phyloP scores from a whole-genome alignment of 257 asterid species.

The Solanum tarapatanum region DNA sequence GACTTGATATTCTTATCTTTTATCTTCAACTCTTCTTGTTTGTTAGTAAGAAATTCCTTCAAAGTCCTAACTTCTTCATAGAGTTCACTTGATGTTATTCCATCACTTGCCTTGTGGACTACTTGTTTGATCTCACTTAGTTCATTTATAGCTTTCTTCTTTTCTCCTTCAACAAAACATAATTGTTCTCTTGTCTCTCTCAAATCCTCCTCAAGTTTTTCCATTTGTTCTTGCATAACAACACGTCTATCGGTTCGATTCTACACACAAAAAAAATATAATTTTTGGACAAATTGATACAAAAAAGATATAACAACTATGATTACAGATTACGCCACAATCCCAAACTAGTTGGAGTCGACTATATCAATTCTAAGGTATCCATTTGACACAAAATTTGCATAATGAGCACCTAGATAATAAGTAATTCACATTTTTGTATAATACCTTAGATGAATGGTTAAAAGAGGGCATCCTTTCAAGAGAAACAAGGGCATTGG shows the following conservation, averaged over 20 bases:
- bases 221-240: conserved; percentile 38
- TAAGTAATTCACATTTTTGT: background rate
- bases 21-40: conserved; percentile 23
- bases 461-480: conserved; percentile 18
- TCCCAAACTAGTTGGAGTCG: background rate
- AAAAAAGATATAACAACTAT: background rate
- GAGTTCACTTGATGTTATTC: background rate
- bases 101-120: background rate
- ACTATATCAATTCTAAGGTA: background rate
- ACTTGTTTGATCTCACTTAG: conserved; percentile 18
- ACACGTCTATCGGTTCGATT: conserved; percentile 10
- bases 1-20: conserved; percentile 27
- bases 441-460: conserved; percentile 20
- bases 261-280: conserved; percentile 1
- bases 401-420: background rate
- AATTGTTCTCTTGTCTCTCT: conserved; percentile 25
- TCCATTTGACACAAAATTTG: background rate
- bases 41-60: conserved; percentile 18
- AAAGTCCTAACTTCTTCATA: conserved; percentile 14
- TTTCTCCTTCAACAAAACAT: conserved; percentile 17
- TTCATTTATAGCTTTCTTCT: conserved; percentile 20
- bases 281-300: background rate
- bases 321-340: background rate
- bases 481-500: conserved; percentile 12
- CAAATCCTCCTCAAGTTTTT: conserved; percentile 42